Evolutionary conservation across 495 filamentous ascomycete species (phyloP).

Genomic region (Ascodesmis nigricans): DNA sequence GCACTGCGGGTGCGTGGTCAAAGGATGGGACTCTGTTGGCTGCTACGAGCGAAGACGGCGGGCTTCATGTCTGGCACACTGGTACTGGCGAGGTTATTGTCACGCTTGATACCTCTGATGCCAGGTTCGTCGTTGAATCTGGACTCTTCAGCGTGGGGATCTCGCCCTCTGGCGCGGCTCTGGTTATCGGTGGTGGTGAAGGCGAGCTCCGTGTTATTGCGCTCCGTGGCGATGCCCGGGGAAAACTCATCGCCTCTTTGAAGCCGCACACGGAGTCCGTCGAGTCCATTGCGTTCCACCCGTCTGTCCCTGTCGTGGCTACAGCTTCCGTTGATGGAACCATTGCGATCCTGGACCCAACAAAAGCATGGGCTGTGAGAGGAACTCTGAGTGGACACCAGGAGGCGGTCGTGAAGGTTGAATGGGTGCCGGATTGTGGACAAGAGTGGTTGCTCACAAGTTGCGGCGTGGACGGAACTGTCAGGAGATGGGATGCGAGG

Average conservation of each 20-base stretch:
- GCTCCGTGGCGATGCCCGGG: constrained; percentile 53
- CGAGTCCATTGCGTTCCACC: constrained; percentile 67
- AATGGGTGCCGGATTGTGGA: constrained; percentile 38
- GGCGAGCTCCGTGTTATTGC: constrained; percentile 68
- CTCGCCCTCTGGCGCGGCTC: constrained; percentile 50
- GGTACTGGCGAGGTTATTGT: constrained; percentile 57
- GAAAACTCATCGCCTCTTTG: constrained; percentile 49
- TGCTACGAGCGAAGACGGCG: constrained; percentile 73
- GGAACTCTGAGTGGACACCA: constrained; percentile 61
- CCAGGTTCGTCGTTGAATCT: constrained; percentile 77
- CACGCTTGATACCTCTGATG: constrained; percentile 57
- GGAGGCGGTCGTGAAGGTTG: constrained; percentile 74
- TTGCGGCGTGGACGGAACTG: constrained; percentile 70
- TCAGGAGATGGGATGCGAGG: constrained; percentile 68
- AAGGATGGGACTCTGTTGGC: constrained; percentile 72
- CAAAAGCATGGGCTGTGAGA: constrained; percentile 60
- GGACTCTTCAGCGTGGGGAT: constrained; percentile 73
- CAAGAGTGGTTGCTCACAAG: constrained; percentile 45
- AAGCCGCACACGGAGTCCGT: constrained; percentile 50
- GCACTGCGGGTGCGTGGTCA: constrained; percentile 80
- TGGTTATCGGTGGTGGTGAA: constrained; percentile 68
- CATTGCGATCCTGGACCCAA: constrained; percentile 70
- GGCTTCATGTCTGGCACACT: constrained; percentile 78
- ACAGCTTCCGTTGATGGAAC: constrained; percentile 77
- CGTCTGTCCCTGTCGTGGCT: constrained; percentile 56